Evolutionary conservation across 192 early-diverging fungal species (phyloP).

Genomic region (Backusella macrospora): DNA sequence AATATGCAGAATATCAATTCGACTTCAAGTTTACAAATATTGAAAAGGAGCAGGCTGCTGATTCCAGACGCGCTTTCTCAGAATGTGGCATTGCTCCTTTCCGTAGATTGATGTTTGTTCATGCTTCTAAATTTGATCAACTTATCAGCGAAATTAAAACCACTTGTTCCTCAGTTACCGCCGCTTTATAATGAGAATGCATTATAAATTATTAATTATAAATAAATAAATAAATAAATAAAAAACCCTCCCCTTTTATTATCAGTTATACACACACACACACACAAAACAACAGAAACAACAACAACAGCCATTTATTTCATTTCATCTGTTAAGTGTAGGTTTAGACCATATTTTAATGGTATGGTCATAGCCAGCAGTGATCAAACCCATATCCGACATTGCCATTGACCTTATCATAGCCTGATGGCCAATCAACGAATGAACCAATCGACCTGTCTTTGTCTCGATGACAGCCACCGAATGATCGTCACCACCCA

Average conservation of each 20-base stretch:
- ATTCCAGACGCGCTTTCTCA: constrained; percentile 78
- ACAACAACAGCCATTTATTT: not conserved
- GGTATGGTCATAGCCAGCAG: constrained; percentile 63
- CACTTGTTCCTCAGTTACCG: constrained; percentile 32
- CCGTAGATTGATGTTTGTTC: constrained; percentile 67
- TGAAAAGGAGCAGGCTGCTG: constrained; percentile 61
- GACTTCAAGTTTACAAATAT: constrained; percentile 82
- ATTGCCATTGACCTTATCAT: constrained; percentile 55
- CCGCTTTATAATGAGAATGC: not conserved
- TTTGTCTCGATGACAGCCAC: constrained; percentile 57
- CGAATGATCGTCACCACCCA: constrained; percentile 60
- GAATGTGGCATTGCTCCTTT: constrained; percentile 84
- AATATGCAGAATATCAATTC: constrained; percentile 71
- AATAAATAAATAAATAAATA: constrained; percentile 1
- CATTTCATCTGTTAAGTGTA: not conserved
- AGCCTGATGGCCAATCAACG: constrained; percentile 59
- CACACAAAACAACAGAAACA: too few species aligned
- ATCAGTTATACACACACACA: too few species aligned
- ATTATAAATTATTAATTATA: too few species aligned
- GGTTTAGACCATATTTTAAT: constrained; percentile 52
- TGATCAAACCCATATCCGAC: constrained; percentile 48
- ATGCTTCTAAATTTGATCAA: constrained; percentile 54
- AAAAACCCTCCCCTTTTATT: too few species aligned
- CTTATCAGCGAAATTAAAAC: constrained; percentile 52
- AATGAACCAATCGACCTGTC: constrained; percentile 47